phyloP scores from a whole-genome alignment of 345 rosid species.

The Draba incana region DNA sequence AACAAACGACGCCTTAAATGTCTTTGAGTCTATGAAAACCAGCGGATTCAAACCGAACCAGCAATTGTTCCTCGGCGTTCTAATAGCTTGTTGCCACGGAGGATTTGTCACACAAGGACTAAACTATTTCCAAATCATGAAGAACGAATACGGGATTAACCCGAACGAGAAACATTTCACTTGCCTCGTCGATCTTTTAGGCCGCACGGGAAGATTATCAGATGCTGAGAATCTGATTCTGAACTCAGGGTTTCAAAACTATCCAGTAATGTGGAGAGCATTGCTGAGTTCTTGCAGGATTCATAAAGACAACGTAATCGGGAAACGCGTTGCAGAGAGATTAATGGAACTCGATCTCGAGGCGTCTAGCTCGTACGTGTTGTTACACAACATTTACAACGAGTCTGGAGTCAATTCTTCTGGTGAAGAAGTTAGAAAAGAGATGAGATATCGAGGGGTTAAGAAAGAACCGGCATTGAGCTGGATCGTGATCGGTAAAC shows the following conservation, averaged over 20 bases:
- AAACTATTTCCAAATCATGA: conserved; percentile 50
- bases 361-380: conserved; percentile 53
- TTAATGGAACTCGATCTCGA: conserved; percentile 52
- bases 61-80: conserved; percentile 46
- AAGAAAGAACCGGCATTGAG: conserved; percentile 63
- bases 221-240: conserved; percentile 52
- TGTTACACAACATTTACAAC: conserved; percentile 48
- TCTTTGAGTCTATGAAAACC: conserved; percentile 50
- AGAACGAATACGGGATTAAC: conserved; percentile 35
- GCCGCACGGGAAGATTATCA: conserved; percentile 50
- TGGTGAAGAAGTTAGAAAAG: conserved; percentile 44
- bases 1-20: conserved; percentile 48
- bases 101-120: conserved; percentile 56
- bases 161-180: conserved; percentile 49
- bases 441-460: conserved; percentile 48
- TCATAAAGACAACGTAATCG: conserved; percentile 41
- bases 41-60: conserved; percentile 46
- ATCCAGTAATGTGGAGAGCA: conserved; percentile 59
- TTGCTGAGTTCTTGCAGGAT: conserved; percentile 56
- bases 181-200: conserved; percentile 54
- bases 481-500: conserved; percentile 47
- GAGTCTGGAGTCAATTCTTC: conserved; percentile 45
- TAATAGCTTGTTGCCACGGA: conserved; percentile 60
- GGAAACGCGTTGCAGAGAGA: conserved; percentile 50
- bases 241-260: conserved; percentile 46